Percentiles rank a stretch among this genome's conserved stretches.
These are phyloP conservation scores for Bassia scoparia DNA, from an alignment of 148 eudicot species.

Conservation along the genomic window DNA sequence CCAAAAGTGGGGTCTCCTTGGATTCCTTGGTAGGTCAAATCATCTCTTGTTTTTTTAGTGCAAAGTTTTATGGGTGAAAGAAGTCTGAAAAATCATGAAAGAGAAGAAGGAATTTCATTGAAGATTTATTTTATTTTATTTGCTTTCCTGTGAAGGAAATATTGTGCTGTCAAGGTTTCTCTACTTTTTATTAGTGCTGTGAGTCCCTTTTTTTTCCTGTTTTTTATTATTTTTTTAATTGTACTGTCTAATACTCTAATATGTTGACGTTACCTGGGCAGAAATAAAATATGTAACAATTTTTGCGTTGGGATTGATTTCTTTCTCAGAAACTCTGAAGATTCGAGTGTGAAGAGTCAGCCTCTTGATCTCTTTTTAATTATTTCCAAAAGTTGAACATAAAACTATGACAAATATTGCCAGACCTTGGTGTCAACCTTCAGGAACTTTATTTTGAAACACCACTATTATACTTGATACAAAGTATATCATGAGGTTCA, in stretches of 20 bases:
- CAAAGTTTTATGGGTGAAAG: neutral
- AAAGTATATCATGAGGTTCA: neutral
- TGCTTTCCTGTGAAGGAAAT: neutral
- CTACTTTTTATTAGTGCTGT: neutral
- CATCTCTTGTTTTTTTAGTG: neutral
- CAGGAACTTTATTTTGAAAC: no score
- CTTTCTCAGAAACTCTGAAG: neutral
- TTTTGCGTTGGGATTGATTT: neutral
- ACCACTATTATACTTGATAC: no score
- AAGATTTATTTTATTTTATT: neutral
- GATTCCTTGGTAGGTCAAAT: neutral
- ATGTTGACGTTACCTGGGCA: neutral
- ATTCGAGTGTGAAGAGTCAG: neutral
- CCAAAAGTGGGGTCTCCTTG: neutral
- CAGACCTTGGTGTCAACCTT: no score
- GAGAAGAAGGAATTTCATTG: no score
- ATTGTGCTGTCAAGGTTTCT: no score
- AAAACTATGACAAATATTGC: neutral
- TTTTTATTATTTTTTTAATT: no score
- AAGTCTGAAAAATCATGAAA: neutral
- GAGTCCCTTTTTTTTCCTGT: neutral
- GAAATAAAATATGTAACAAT: neutral
- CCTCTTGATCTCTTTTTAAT: neutral
- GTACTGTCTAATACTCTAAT: no score
- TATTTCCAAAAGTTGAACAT: neutral